Evolutionary conservation across 495 filamentous ascomycete genomes (phyloP).

Genomic region (Tuber indicum): DNA sequence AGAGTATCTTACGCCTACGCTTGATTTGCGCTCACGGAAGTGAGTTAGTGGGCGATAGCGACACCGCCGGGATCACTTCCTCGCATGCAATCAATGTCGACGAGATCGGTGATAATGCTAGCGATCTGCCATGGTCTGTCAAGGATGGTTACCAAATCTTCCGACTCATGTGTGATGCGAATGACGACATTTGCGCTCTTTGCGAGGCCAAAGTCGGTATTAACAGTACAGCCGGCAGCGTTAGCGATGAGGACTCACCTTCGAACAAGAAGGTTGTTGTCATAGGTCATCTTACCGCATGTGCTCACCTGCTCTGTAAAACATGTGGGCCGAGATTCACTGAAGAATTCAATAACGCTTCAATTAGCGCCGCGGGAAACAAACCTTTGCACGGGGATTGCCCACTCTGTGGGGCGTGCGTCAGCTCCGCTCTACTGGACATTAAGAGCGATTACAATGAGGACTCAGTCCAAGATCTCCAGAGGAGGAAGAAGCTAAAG

Average conservation of each 20-base stretch:
- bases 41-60: slow-evolving; percentile 75
- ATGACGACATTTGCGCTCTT: slow-evolving; percentile 59
- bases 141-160: slow-evolving; percentile 76
- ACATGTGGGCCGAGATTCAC: slow-evolving; percentile 56
- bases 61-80: slow-evolving; percentile 70
- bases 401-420: slow-evolving; percentile 57
- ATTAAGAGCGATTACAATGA: slow-evolving; percentile 61
- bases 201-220: slow-evolving; percentile 58
- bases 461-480: slow-evolving; percentile 50
- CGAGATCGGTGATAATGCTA: slow-evolving; percentile 50
- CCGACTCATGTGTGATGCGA: slow-evolving; percentile 69
- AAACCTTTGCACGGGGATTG: slow-evolving; percentile 49
- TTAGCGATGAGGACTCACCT: slow-evolving; percentile 44
- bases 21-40: slow-evolving; percentile 85
- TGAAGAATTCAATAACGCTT: background rate
- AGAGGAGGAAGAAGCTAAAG: slow-evolving; percentile 41
- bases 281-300: slow-evolving; percentile 72
- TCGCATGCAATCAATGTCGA: slow-evolving; percentile 79
- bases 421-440: slow-evolving; percentile 55
- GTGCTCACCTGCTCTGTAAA: slow-evolving; percentile 74
- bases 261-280: slow-evolving; percentile 55
- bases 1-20: slow-evolving; percentile 81
- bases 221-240: slow-evolving; percentile 40
- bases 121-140: slow-evolving; percentile 35
- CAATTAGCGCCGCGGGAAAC: slow-evolving; percentile 34